Base-by-base conservation (phyloP, 345 rosid genomes). In the Lumnitzera littorea region DNA sequence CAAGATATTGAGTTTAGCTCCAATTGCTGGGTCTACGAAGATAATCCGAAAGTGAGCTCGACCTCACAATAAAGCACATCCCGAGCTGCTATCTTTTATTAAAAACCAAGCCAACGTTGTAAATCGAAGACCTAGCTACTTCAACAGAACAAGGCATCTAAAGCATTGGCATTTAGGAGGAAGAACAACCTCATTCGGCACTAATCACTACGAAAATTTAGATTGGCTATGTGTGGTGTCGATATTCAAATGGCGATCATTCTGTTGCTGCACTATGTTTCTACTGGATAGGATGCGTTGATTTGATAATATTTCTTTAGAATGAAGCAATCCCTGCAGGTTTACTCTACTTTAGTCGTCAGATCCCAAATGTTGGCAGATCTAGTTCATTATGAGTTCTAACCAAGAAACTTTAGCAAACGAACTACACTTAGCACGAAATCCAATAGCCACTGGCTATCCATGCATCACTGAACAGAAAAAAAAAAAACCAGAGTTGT, bases 151-250 rank as follows among this genome's bases (percentile, higher is more conserved):
- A 20, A 20, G 20, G 24, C 20, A 14, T 52, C 50, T 48, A 53
- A 52, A 24, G 16, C n/a, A 60, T 46, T 24, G 16, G 53, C 63
- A 23, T 60, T 74, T 53, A 47, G 56, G 50, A 65, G 74, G 65
- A 74, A 50, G 58, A 65, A 52, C 72, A 68, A 58, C 13, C 64
- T 75, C 64, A 25, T 61, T 64, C 61, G 75, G 66, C 62, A 58
- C 55, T 62, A 71, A 60, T 64, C 70, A 57, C 61, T 58, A 50
- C 60, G 57, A 54, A 66, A 17, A 57, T 56, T 62, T 46, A 20
- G 46, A 68, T 58, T 74, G 80, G 65, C 64, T 60, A 24, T 55
- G 50, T 61, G 53, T 56, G n/a, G 46, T 29, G 11, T 46, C 56
- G 66, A 54, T 51, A 61, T 49, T 53, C 31, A 51, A 59, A 48